Evolutionary conservation across 164 flowering plant genomes (phyloP).

Genomic region (Santalum album): DNA sequence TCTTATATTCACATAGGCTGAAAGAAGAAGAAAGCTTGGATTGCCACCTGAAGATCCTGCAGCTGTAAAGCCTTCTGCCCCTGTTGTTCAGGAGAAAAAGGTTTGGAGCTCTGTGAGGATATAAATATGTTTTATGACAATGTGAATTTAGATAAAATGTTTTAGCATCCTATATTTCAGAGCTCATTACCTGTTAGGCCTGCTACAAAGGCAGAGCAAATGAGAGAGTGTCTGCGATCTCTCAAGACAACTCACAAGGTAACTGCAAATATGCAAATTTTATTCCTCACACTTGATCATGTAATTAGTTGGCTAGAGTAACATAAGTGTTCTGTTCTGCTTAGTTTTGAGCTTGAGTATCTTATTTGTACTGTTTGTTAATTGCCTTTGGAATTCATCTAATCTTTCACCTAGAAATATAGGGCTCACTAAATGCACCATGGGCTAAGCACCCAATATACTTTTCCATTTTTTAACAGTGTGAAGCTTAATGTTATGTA

Average conservation of each 20-base stretch:
- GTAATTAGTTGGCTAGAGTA: neutral
- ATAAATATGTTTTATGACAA: neutral
- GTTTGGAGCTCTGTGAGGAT: slow-evolving; percentile 27
- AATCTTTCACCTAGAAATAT: too few relatives aligned
- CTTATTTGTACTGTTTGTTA: too few relatives aligned
- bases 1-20: slow-evolving; percentile 57
- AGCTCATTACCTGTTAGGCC: slow-evolving; percentile 72
- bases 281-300: neutral
- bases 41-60: slow-evolving; percentile 81
- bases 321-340: too few relatives aligned
- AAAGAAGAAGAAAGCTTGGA: slow-evolving; percentile 92
- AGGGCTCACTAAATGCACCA: too few relatives aligned
- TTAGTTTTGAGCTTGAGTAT: too few relatives aligned
- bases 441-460: too few relatives aligned
- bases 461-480: too few relatives aligned
- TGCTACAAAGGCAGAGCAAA: slow-evolving; percentile 83
- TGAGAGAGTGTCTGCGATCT: slow-evolving; percentile 87
- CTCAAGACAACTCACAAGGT: slow-evolving; percentile 90
- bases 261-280: slow-evolving; percentile 9
- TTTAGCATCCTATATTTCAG: slow-evolving; percentile 30
- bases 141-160: neutral
- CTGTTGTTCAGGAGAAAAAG: slow-evolving; percentile 82
- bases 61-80: slow-evolving; percentile 51
- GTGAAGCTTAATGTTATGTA: too few relatives aligned
- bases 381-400: too few relatives aligned